Evolutionary conservation across 2,329 filamentous ascomycete species (phyloP), one percentile per base, ranked within the genome.

Genomic region (Penicillium sp.): DNA sequence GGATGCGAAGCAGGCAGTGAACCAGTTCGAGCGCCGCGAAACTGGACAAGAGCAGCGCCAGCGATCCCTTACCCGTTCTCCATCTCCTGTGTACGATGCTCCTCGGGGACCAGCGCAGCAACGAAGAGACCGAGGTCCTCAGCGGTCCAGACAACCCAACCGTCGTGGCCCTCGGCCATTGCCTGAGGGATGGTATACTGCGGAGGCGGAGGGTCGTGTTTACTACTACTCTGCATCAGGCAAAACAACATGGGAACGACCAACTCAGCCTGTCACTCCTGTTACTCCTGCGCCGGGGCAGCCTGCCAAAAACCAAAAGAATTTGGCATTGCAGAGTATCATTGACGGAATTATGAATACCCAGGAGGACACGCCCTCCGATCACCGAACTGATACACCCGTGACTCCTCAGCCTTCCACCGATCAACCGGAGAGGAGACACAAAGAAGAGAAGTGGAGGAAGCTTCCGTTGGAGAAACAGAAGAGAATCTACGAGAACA

Each of bases 401-500:
- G 84, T 84, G 14, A 90, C 89, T 0, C 87, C 89, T 1, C 84
- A 86, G 16, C 55, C 60, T 57, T 43, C 48, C 5, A 80, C 79
- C 3, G 82, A 82, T 1, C 74, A 80, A 43, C 83, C 88, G 28
- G 74, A 75, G 33, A 73, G 70, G 60, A 77, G 72, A 57, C 71
- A 73, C 57, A 66, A 67, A 9, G 69, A 75, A 41, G 80, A 80
- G 45, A 80, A 79, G 63, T 81, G 78, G 67, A 80, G 75, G 72
- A 80, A 63, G 48, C 58, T 62, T 25, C 46, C 62, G 4, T 12
- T 64, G 30, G 92, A 97, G 62, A 97, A 97, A 75, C 90, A 94
- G 75, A 95, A 91, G 84, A 96, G 91, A 77, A 81, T 96, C 2
- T 97, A 97, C 67, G 92, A 97, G 73, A 92, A 92, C 69, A 96